Evolutionary conservation across 306 rosid genomes (phyloP).

Genomic region (Inga oerstediana): DNA sequence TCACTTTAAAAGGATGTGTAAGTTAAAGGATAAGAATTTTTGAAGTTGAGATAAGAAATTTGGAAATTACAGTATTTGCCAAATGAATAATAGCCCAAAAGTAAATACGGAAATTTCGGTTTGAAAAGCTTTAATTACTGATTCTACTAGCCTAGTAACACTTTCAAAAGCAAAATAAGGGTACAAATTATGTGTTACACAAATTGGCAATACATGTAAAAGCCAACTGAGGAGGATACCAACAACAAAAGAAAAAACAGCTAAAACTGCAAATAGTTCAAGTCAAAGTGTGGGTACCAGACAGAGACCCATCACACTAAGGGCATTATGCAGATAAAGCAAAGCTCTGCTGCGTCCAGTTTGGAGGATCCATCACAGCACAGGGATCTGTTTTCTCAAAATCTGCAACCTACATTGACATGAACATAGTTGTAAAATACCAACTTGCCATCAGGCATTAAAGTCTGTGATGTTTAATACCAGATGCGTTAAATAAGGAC

Average conservation of each 20-base stretch:
- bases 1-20: too few species aligned
- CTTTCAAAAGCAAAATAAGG: too few species aligned
- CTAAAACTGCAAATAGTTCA: slow-evolving; percentile 19
- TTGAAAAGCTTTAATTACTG: too few species aligned
- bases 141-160: too few species aligned
- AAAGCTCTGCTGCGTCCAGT: slow-evolving; percentile 83
- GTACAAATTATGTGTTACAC: background rate
- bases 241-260: slow-evolving; percentile 25
- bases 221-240: background rate
- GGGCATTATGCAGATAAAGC: slow-evolving; percentile 64
- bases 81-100: too few species aligned
- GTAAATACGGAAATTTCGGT: too few species aligned
- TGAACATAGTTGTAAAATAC: background rate
- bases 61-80: too few species aligned
- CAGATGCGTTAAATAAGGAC: background rate
- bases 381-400: slow-evolving; percentile 82
- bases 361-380: slow-evolving; percentile 82
- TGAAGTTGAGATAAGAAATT: too few species aligned
- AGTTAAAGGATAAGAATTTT: too few species aligned
- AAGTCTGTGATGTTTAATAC: background rate
- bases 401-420: slow-evolving; percentile 67
- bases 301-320: slow-evolving; percentile 27
- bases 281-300: slow-evolving; percentile 3
- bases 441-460: background rate
- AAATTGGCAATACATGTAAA: slow-evolving; percentile 11